These are phyloP conservation scores for Rostrohypoxylon terebratum DNA, from an alignment of 495 filamentous ascomycete genomes.

Conservation along the genomic window DNA sequence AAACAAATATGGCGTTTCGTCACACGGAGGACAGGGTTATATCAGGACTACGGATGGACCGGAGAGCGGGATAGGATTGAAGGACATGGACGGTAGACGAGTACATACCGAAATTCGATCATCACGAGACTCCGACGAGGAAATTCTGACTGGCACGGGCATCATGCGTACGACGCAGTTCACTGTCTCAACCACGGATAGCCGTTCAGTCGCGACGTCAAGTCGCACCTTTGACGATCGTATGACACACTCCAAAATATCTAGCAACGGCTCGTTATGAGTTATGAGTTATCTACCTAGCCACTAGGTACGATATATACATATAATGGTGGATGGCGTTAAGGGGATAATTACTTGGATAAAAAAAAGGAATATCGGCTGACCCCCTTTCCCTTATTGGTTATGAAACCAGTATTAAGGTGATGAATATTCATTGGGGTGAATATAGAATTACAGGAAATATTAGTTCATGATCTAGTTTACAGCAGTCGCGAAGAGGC, in stretches of 20 bases:
- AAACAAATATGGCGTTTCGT: slow-evolving; percentile 29
- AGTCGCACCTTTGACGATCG: slow-evolving; percentile 10
- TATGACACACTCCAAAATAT: slow-evolving; percentile 30
- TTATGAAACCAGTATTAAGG: not conserved
- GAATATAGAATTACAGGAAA: not conserved
- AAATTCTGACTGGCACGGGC: slow-evolving; percentile 45
- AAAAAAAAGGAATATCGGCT: not conserved
- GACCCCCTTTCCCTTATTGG: not conserved
- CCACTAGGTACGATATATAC: slow-evolving; percentile 10
- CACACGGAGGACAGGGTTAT: slow-evolving; percentile 36
- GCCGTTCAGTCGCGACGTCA: not conserved
- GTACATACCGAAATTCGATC: slow-evolving; percentile 27
- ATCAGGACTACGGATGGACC: slow-evolving; percentile 32
- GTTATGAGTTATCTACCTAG: too few species aligned
- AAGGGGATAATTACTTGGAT: not conserved
- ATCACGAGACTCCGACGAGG: slow-evolving; percentile 40
- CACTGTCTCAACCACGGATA: slow-evolving; percentile 33
- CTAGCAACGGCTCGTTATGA: slow-evolving; percentile 36
- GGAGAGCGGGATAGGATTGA: slow-evolving; percentile 28
- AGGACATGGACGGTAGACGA: slow-evolving; percentile 34
- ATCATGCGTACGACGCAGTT: slow-evolving; percentile 45
- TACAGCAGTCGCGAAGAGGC: too few species aligned
- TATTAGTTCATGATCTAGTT: not conserved
- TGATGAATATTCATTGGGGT: not conserved
- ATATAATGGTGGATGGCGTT: slow-evolving; percentile 13